Evolutionary conservation across 306 rosid genomes (phyloP).

Genomic region (Hippophae gyantsensis): DNA sequence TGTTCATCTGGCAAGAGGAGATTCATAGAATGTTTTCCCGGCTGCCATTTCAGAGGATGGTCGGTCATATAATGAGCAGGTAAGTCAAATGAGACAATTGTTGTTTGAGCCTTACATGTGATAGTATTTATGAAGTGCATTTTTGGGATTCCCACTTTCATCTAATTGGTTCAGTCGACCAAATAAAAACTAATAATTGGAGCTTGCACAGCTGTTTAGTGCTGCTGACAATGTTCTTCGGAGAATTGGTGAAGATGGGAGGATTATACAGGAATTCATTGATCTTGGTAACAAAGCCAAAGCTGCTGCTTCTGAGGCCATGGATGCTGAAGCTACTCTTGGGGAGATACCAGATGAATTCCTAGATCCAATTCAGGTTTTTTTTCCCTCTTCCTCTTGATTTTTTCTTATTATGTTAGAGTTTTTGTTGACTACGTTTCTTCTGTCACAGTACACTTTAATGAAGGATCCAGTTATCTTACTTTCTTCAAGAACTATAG

Average conservation of each 20-base stretch:
- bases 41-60: slow-evolving; percentile 95
- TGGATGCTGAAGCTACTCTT: slow-evolving; percentile 83
- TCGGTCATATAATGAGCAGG: slow-evolving; percentile 95
- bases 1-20: slow-evolving; percentile 90
- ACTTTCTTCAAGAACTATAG: slow-evolving; percentile 85
- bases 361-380: slow-evolving; percentile 97
- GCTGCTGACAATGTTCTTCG: slow-evolving; percentile 82
- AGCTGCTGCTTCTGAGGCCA: slow-evolving; percentile 88
- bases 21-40: slow-evolving; percentile 65
- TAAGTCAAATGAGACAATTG: slow-evolving; percentile 17
- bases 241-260: slow-evolving; percentile 78
- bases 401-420: not conserved
- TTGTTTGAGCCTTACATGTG: slow-evolving; percentile 5
- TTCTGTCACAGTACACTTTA: slow-evolving; percentile 67
- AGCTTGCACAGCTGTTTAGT: slow-evolving; percentile 62
- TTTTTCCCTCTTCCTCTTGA: slow-evolving; percentile 6
- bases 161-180: not conserved
- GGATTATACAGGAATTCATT: slow-evolving; percentile 66
- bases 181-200: slow-evolving; percentile 20
- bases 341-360: slow-evolving; percentile 99
- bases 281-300: slow-evolving; percentile 85
- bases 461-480: slow-evolving; percentile 99
- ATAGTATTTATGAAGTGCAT: not conserved
- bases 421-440: not conserved
- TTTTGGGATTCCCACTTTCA: slow-evolving; percentile 11